Base-by-base conservation (phyloP, 1,284 basidiomycete species). In the Sporisorium exsertum region DNA sequence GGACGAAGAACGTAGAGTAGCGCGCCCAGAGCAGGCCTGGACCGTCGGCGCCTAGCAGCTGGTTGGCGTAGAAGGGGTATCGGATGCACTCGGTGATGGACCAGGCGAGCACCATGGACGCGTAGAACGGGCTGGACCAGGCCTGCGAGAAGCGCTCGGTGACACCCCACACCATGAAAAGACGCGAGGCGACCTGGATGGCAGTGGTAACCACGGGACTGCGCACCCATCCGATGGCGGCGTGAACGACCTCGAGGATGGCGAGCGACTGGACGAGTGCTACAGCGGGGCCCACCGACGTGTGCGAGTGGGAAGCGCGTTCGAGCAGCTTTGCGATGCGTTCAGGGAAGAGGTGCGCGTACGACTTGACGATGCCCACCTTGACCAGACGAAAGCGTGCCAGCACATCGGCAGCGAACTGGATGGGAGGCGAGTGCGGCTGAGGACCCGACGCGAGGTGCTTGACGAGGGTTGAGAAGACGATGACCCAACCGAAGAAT, bases 71-170 rank as follows among this genome's bases (percentile, higher is more conserved):
- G 88, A 93, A 97, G 9, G 91, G 87, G 87, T 99, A 99, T 29
- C 96, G 93, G 71, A 97, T 91, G 58, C 94, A 90, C 86, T 99
- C 96, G 45, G 95, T 94, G 64, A 92, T 79, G 2, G 93, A 92
- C 96, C 96, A 99, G 0, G 96, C 94, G 72, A 97, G 87, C 58
- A 98, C 90, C 94, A 97, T 96, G 55, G 92, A 91, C 3, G 93
- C 90, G 87, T 93, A 98, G 35, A 94, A 87, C 3, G 96, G 93
- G 83, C 90, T 92, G 5, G 88, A 86, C 59, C 77, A 79, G 2
- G 84, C 78, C 27, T 72, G 58, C 7, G 59, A 60, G 66, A 75
- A 85, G 24, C 78, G 65, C 59, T 85, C 83, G 16, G 76, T 59
- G 56, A 85, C 82, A 27, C 55, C 93, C 94, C 94, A 98, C 0